Evolutionary conservation across 495 filamentous ascomycete species (phyloP).

Genomic region (Parathielavia appendiculata): DNA sequence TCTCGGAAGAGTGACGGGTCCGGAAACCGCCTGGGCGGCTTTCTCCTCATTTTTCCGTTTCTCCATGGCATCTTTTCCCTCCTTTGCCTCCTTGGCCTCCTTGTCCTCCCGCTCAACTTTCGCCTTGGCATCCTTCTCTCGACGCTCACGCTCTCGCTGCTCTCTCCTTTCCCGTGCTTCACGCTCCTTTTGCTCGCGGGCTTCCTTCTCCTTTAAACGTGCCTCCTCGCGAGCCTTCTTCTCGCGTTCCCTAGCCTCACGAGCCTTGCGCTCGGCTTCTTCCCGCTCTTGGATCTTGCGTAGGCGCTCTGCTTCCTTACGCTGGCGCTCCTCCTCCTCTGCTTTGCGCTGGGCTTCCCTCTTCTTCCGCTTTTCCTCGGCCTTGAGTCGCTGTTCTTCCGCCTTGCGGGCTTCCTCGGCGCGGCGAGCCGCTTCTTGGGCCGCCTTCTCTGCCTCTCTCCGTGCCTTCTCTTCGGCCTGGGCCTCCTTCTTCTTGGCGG

Average conservation of each 20-base stretch:
- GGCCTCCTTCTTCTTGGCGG: slow-evolving; percentile 72
- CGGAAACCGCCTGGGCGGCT: slow-evolving; percentile 32
- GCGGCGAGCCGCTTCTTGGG: slow-evolving; percentile 74
- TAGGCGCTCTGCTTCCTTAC: slow-evolving; percentile 57
- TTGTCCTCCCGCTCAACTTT: slow-evolving; percentile 31
- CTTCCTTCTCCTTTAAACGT: slow-evolving; percentile 62
- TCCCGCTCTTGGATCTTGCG: slow-evolving; percentile 74
- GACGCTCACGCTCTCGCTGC: slow-evolving; percentile 56
- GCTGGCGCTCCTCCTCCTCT: slow-evolving; percentile 75
- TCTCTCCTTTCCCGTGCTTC: slow-evolving; percentile 64
- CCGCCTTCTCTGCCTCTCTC: slow-evolving; percentile 82
- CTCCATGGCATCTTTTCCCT: slow-evolving; percentile 44
- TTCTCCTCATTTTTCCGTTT: slow-evolving; percentile 48
- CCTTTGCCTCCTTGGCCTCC: slow-evolving; percentile 35
- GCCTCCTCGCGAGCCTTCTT: slow-evolving; percentile 71
- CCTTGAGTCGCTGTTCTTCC: slow-evolving; percentile 72
- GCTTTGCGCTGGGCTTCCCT: slow-evolving; percentile 88
- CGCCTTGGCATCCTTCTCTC: slow-evolving; percentile 41
- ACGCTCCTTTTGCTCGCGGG: slow-evolving; percentile 55
- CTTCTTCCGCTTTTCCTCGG: slow-evolving; percentile 87
- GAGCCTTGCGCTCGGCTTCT: slow-evolving; percentile 75
- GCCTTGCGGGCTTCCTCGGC: slow-evolving; percentile 73
- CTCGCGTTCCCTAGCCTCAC: slow-evolving; percentile 77
- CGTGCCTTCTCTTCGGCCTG: slow-evolving; percentile 86
- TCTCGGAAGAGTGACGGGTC: slow-evolving; percentile 43